Conservation (phyloP, 2,329 filamentous ascomycete species). For the Diaporthe batatas region DNA sequence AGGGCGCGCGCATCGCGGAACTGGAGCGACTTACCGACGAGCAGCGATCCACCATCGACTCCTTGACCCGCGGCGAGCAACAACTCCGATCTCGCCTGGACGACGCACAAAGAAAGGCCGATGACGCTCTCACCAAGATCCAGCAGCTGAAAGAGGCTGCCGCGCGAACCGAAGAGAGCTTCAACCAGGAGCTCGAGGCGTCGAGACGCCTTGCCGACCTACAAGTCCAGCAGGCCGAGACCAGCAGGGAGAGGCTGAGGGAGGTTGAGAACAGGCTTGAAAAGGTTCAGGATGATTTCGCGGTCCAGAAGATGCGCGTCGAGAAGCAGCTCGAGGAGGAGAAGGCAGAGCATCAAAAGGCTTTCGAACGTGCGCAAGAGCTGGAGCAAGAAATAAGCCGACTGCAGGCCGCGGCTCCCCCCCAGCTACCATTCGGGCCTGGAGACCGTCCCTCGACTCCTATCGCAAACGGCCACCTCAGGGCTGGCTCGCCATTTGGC, state of each 20-base stretch:
- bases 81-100: conserved; percentile 85
- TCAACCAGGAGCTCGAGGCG: conserved; percentile 87
- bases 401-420: conserved; percentile 60
- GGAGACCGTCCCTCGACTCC: conserved; percentile 71
- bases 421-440: conserved; percentile 54
- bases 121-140: conserved; percentile 84
- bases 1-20: conserved; percentile 88
- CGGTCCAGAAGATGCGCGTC: conserved; percentile 69
- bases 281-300: conserved; percentile 75
- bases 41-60: conserved; percentile 80
- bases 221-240: conserved; percentile 81
- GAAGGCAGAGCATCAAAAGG: conserved; percentile 60
- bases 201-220: conserved; percentile 85
- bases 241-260: conserved; percentile 77
- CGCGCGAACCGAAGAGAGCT: conserved; percentile 85
- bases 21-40: conserved; percentile 93
- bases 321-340: conserved; percentile 70
- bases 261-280: conserved; percentile 76
- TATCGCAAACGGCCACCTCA: conserved; percentile 65
- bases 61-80: conserved; percentile 83
- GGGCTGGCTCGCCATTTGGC: conserved; percentile 72
- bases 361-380: conserved; percentile 63
- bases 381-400: conserved; percentile 68
- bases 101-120: conserved; percentile 86
- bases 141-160: conserved; percentile 89